A percentile compares a stretch with the other conserved stretches of the same genome.
These are phyloP conservation scores for Vachellia collinsii DNA, from an alignment of 306 rosid genomes.

Conservation along the genomic window DNA sequence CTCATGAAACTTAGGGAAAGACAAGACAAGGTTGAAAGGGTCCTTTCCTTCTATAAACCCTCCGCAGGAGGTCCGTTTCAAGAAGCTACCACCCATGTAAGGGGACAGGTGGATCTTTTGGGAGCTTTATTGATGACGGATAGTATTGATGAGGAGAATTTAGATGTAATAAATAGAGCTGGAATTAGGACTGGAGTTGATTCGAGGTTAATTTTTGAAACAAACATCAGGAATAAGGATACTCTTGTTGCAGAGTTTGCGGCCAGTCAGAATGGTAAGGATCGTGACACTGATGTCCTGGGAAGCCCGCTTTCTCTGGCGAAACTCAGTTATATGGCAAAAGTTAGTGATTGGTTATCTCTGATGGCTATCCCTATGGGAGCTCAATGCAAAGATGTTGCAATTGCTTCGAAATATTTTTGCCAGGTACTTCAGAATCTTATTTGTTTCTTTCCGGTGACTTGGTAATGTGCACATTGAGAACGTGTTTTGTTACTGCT, in stretches of 20 bases:
- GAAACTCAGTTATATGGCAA: slow-evolving; percentile 60
- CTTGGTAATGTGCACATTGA: background rate
- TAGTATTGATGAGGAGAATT: slow-evolving; percentile 47
- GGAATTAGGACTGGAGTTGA: slow-evolving; percentile 75
- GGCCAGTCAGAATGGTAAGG: slow-evolving; percentile 53
- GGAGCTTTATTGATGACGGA: slow-evolving; percentile 65
- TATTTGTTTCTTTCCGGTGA: background rate
- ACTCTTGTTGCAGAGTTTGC: slow-evolving; percentile 70
- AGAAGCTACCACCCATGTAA: slow-evolving; percentile 62
- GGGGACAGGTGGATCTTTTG: slow-evolving; percentile 69
- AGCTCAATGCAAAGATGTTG: slow-evolving; percentile 82
- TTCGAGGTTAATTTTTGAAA: slow-evolving; percentile 72
- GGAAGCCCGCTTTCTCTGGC: slow-evolving; percentile 70
- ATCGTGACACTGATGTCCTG: slow-evolving; percentile 33
- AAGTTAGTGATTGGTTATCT: slow-evolving; percentile 69
- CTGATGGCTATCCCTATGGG: slow-evolving; percentile 72
- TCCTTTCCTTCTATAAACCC: slow-evolving; percentile 70
- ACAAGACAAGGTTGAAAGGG: slow-evolving; percentile 82
- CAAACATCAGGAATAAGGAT: slow-evolving; percentile 57
- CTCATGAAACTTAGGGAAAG: slow-evolving; percentile 85
- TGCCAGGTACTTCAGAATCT: slow-evolving; percentile 53
- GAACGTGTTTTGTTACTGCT: slow-evolving; percentile 2
- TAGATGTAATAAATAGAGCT: slow-evolving; percentile 46
- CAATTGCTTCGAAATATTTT: slow-evolving; percentile 55
- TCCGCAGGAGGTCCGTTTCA: slow-evolving; percentile 72